These are phyloP conservation scores for Carex littledalei DNA, from an alignment of 176 grass and related monocot species.

Conservation along the genomic window DNA sequence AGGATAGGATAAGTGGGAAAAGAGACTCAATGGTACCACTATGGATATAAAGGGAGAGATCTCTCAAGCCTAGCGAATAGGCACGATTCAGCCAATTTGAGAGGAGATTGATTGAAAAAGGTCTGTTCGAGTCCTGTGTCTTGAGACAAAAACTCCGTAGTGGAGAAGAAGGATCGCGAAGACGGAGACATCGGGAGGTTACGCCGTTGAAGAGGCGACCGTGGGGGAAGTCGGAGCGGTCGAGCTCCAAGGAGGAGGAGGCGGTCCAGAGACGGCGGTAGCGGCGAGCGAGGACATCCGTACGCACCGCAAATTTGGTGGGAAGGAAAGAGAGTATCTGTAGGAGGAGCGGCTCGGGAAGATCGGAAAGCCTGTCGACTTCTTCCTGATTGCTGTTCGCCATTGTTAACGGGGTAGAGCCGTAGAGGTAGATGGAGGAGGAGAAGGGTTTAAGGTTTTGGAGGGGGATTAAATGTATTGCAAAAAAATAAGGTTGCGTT, in stretches of 20 bases:
- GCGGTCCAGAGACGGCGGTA: constrained; percentile 11
- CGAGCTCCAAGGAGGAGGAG: not conserved
- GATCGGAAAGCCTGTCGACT: not conserved
- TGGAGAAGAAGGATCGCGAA: not conserved
- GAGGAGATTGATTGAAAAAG: not conserved
- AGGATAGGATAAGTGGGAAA: not conserved
- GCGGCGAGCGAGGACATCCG: not conserved
- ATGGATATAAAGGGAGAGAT: constrained; percentile 1
- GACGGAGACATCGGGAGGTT: not conserved
- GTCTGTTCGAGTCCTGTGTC: not conserved
- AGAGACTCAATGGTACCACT: not conserved
- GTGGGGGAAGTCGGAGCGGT: not conserved
- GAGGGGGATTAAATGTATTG: too few species aligned
- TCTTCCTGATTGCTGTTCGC: not conserved
- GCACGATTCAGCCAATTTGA: not conserved
- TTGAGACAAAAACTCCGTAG: not conserved
- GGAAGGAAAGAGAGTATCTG: constrained; percentile 8
- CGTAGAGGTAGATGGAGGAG: too few species aligned
- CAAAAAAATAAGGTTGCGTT: too few species aligned
- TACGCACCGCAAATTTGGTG: not conserved
- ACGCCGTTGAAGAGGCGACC: not conserved
- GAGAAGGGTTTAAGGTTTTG: too few species aligned
- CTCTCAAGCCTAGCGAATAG: not conserved
- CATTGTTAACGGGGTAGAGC: not conserved
- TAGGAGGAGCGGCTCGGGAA: not conserved